These are phyloP conservation scores for Pouteria glomerata DNA, from an alignment of 148 eudicot species.

Conservation along the genomic window DNA sequence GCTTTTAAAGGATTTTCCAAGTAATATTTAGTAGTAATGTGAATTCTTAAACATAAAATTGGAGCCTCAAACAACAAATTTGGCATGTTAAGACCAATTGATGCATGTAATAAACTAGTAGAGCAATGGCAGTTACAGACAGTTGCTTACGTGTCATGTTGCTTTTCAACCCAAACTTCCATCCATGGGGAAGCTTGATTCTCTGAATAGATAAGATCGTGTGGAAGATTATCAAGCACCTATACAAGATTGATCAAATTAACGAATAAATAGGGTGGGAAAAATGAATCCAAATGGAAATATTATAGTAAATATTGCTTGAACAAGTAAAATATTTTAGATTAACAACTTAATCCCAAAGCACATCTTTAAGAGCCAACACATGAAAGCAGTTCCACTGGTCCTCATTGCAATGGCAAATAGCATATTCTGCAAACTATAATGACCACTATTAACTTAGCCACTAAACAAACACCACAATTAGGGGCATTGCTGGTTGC, in stretches of 20 bases:
- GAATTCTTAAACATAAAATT: not conserved
- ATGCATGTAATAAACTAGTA: not conserved
- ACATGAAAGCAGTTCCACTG: too few species aligned
- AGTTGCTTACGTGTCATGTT: slow-evolving; percentile 47
- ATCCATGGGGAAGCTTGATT: slow-evolving; percentile 89
- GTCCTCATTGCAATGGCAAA: too few species aligned
- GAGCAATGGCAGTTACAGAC: not conserved
- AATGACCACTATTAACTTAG: too few species aligned
- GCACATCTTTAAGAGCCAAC: too few species aligned
- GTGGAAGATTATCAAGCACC: slow-evolving; percentile 99
- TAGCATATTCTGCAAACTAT: too few species aligned
- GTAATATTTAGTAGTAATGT: not conserved
- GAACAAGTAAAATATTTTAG: not conserved
- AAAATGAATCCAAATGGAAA: not conserved
- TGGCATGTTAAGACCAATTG: not conserved
- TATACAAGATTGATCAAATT: slow-evolving; percentile 18
- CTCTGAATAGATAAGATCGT: slow-evolving; percentile 78
- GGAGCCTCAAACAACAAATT: not conserved
- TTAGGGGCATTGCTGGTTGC: too few species aligned
- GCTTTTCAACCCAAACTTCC: slow-evolving; percentile 96
- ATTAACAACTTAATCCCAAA: too few species aligned
- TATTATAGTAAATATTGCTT: not conserved
- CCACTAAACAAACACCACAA: too few species aligned
- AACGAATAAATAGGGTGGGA: not conserved
- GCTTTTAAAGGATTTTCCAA: not conserved